Evolutionary conservation across 192 early-diverging fungal genomes (phyloP), one percentile per base, ranked within the genome.

Genomic region (Globomyces pollinis-pini): DNA sequence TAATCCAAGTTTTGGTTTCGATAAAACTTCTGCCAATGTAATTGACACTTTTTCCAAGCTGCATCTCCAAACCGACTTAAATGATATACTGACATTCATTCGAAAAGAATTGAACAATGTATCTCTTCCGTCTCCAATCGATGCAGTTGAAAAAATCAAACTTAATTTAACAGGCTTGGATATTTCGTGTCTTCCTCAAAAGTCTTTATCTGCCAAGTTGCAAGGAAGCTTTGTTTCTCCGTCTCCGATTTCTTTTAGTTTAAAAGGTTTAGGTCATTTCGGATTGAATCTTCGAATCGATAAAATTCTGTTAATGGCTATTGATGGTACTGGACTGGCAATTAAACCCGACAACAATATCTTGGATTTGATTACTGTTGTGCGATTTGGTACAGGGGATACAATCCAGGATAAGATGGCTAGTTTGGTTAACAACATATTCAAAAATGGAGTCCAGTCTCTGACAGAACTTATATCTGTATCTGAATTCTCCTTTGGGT

Each of bases 241-340:
- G 23, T 56, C 32, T 56, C 53, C 42, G 0, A 24, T 70, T 7
- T 59, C 47, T 15, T 39, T 70, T 28, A 60, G 59, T 6, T 42
- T 70, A 38, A 41, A 6, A 11, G 63, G 63, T 1, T 60, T 70
- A 12, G 57, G 61, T 35, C 52, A 65, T 49, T 24, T 70, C 8
- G 30, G 50, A 33, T 30, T 15, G 13, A 47, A 32, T 34, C 18
- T 39, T 23, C 32, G n/a, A 38, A 7, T 35, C 36, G 63, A 41
- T 38, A 63, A 55, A 23, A 23, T n/a, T 26, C 57, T 18, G 7
- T 34, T 26, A 32, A 34, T 18, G 15, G 54, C 34, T n/a, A 18
- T n/a, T 3, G 50, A 2, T 39, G 43, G 30, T 18, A n/a, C n/a
- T n/a, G 59, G 16, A 42, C 41, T 23, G 18, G 51, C 62, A 50